A percentile compares a stretch with the other conserved stretches of the same genome.
These are phyloP conservation scores for Pulveroboletus sp. DNA, from an alignment of 768 basidiomycete genomes.

Conservation along the genomic window DNA sequence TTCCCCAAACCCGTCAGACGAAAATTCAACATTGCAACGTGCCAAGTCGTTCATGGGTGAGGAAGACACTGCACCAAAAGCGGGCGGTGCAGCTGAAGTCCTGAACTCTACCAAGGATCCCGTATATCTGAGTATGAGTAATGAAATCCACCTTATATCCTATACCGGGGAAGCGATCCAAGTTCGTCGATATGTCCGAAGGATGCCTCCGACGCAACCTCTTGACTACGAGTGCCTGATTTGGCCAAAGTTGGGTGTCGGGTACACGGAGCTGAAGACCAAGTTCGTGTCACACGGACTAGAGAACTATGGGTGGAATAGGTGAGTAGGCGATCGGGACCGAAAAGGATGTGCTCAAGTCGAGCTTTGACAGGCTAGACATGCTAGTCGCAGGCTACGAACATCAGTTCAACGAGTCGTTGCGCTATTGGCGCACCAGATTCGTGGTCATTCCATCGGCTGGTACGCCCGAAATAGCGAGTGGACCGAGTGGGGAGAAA, in stretches of 20 bases:
- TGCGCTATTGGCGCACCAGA: constrained; percentile 91
- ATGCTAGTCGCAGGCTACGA: constrained; percentile 85
- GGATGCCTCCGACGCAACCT: constrained; percentile 57
- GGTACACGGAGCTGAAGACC: constrained; percentile 76
- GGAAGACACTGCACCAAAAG: constrained; percentile 49
- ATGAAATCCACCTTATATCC: constrained; percentile 89
- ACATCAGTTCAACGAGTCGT: constrained; percentile 70
- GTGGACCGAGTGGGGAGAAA: constrained; percentile 63
- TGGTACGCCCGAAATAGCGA: constrained; percentile 53
- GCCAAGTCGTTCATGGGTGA: constrained; percentile 56
- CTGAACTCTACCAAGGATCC: constrained; percentile 58
- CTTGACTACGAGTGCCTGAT: constrained; percentile 85
- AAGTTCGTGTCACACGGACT: constrained; percentile 74
- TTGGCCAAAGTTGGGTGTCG: constrained; percentile 87
- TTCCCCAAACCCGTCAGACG: constrained; percentile 32
- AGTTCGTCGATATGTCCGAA: constrained; percentile 79
- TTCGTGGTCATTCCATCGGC: constrained; percentile 89
- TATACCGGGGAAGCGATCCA: constrained; percentile 90
- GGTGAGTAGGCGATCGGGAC: constrained; percentile 39
- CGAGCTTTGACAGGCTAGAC: constrained; percentile 52
- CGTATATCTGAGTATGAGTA: constrained; percentile 90
- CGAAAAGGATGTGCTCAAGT: neutral
- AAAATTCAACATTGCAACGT: constrained; percentile 39
- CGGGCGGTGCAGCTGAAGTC: constrained; percentile 62
- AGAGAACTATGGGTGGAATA: constrained; percentile 84